phyloP scores from a whole-genome alignment of 2,329 filamentous ascomycete species.

The Rutstroemia sp. region DNA sequence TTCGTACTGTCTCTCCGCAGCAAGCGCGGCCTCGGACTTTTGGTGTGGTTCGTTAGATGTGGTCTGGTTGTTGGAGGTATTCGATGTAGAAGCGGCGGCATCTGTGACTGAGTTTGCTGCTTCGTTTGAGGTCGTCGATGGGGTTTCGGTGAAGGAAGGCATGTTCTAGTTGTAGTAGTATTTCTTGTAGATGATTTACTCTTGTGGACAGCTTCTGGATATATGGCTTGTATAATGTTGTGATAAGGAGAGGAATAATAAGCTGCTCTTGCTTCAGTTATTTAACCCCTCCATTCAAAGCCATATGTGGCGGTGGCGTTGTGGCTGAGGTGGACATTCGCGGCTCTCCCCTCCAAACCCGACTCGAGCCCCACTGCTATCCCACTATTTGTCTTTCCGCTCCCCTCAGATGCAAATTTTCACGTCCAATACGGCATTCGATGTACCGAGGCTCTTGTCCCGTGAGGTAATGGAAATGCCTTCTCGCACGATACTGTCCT shows the following conservation, averaged over 20 bases:
- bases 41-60: neutral
- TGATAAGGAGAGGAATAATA: neutral
- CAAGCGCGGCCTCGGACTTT: slow-evolving; percentile 12
- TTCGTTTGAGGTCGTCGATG: neutral
- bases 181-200: neutral
- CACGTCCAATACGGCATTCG: too few species aligned
- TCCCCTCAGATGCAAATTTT: too few species aligned
- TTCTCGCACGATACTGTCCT: too few species aligned
- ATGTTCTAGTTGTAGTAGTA: neutral
- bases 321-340: too few species aligned
- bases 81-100: neutral
- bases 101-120: neutral
- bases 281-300: too few species aligned
- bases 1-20: slow-evolving; percentile 14
- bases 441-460: too few species aligned
- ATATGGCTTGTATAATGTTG: neutral
- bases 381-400: too few species aligned
- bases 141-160: slow-evolving; percentile 6
- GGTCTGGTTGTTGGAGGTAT: neutral
- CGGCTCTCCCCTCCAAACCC: too few species aligned
- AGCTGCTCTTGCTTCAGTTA: too few species aligned
- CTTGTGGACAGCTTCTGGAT: neutral
- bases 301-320: too few species aligned
- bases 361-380: too few species aligned
- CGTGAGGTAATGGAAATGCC: too few species aligned